Conservation (phyloP, 2,329 filamentous ascomycete species). For the Aspergillus aculeatinus region DNA sequence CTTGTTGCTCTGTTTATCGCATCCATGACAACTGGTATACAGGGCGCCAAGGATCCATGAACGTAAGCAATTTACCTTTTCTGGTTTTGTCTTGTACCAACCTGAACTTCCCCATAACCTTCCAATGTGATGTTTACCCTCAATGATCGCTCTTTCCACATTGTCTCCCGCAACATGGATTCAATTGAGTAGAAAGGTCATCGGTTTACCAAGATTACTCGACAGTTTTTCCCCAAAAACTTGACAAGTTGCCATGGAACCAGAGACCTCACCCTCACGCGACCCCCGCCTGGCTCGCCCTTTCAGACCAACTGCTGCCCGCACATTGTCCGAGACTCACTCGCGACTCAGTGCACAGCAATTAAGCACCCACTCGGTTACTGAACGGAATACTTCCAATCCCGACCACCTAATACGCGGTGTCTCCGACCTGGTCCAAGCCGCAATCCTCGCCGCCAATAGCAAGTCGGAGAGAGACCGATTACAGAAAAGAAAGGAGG, state of each 20-base stretch:
- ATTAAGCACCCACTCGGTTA: neutral
- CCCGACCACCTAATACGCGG: conserved; percentile 44
- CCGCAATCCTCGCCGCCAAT: conserved; percentile 24
- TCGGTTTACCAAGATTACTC: neutral
- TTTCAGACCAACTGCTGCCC: neutral
- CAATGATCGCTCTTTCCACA: neutral
- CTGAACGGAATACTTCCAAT: conserved; percentile 1
- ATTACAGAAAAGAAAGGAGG: conserved; percentile 30
- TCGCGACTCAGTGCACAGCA: neutral
- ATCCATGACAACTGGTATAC: neutral
- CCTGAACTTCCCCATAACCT: neutral
- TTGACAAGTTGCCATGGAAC: conserved; percentile 16
- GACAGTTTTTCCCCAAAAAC: neutral
- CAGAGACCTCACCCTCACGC: conserved; percentile 16
- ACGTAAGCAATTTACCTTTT: neutral
- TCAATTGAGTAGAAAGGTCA: neutral
- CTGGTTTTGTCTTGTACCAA: neutral
- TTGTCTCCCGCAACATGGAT: neutral
- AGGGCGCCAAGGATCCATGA: neutral
- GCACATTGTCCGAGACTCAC: neutral
- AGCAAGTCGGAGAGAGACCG: conserved; percentile 28
- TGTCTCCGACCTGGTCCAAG: conserved; percentile 23
- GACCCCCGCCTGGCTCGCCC: conserved; percentile 22
- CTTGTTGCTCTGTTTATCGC: neutral
- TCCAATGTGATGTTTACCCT: neutral